Evolutionary conservation across 164 flowering plant genomes (phyloP), one percentile per base, ranked within the genome.

Genomic region (Platanus orientalis): DNA sequence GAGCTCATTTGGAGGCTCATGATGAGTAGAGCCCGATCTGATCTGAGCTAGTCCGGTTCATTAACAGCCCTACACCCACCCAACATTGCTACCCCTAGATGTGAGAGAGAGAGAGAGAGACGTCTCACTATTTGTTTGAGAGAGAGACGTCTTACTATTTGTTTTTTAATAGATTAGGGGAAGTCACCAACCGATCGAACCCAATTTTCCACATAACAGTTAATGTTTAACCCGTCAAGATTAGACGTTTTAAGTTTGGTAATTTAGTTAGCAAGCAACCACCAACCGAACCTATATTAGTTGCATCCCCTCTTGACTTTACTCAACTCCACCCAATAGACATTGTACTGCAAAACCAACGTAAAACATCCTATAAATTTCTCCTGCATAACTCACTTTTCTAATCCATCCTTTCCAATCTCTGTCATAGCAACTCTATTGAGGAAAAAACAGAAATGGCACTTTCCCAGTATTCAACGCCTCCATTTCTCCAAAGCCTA

Each of bases 251-350:
- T 7, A 42, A n/a, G 40, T 71, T 70, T 60, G 72, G 67, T 63
- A 68, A 53, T 62, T 62, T 72, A 71, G 80, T 69, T 73, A 64
- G 39, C 44, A 66, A 74, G 54, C 29, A 56, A 69, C 73, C 81
- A 84, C 80, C 87, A 75, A 86, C 82, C 77, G 56, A 36, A 65
- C 76, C 72, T 21, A 71, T 56, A 74, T 80, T 88, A 68, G 95
- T 82, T 90, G 80, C 83, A 88, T 83, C 97, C 63, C 76, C 90
- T 77, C 48, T 88, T 90, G 97, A 90, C 95, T 71, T 61, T 54
- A 34, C 25, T 51, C 40, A 60, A 2, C 58, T 65, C 70, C 51
- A 39, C 62, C 25, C 67, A 57, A 47, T 66, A 65, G 55, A 70
- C 73, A 36, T 13, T 61, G 16, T 25, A 60, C 45, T 21, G 40